These are phyloP conservation scores for Mediolabrus comicus DNA, from an alignment of 108 stramenopile species.

Conservation along the genomic window DNA sequence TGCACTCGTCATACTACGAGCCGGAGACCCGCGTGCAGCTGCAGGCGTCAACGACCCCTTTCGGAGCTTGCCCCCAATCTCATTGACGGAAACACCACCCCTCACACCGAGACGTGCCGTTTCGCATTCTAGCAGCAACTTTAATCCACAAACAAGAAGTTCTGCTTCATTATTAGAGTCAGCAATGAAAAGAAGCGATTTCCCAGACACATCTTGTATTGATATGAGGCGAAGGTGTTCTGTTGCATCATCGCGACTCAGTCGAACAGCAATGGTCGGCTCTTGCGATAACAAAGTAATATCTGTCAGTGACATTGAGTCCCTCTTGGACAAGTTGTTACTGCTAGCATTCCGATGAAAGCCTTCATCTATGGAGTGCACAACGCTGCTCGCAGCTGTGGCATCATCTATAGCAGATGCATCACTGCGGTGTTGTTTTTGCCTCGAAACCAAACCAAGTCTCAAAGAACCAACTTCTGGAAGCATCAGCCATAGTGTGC, in stretches of 20 bases:
- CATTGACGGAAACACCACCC: conserved; percentile 57
- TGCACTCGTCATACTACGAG: not conserved
- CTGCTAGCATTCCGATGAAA: conserved; percentile 37
- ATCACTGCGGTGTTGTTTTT: conserved; percentile 32
- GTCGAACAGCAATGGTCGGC: conserved; percentile 49
- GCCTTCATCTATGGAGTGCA: conserved; percentile 25
- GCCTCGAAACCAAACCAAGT: conserved; percentile 79
- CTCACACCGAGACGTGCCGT: conserved; percentile 68
- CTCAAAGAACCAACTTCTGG: conserved; percentile 69
- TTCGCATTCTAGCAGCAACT: conserved; percentile 75
- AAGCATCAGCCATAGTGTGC: conserved; percentile 81
- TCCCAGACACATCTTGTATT: conserved; percentile 60
- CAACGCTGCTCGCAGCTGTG: conserved; percentile 30
- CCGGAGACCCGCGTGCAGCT: conserved; percentile 42
- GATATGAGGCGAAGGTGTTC: conserved; percentile 71
- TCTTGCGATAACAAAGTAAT: conserved; percentile 63
- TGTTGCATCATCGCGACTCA: conserved; percentile 59
- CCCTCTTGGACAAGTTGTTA: conserved; percentile 71
- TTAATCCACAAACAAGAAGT: conserved; percentile 72
- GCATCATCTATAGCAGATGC: conserved; percentile 30
- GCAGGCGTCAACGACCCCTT: conserved; percentile 47
- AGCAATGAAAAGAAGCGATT: conserved; percentile 68
- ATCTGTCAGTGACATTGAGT: conserved; percentile 78
- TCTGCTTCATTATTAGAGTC: conserved; percentile 69
- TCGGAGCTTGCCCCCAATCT: conserved; percentile 42